Evolutionary conservation across 495 filamentous ascomycete species (phyloP).

Genomic region (Baudoinia panamericana): DNA sequence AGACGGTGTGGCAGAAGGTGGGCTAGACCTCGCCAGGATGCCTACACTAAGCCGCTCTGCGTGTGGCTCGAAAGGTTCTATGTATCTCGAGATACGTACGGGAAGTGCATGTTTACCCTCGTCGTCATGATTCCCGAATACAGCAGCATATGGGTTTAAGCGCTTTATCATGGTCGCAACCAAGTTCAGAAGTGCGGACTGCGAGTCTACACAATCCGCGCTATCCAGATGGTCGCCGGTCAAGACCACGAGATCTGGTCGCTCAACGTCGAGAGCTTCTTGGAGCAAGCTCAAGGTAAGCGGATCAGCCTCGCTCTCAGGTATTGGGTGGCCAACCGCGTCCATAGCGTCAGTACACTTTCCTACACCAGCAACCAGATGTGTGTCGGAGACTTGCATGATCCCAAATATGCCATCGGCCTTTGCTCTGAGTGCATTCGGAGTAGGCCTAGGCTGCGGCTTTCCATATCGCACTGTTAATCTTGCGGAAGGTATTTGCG

Average conservation of each 20-base stretch:
- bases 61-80: too few relatives aligned
- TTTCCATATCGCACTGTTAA: slow-evolving; percentile 42
- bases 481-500: slow-evolving; percentile 50
- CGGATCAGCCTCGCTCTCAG: slow-evolving; percentile 76
- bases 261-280: slow-evolving; percentile 70
- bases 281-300: slow-evolving; percentile 79
- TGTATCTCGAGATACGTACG: too few relatives aligned
- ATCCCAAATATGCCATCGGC: slow-evolving; percentile 89
- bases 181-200: slow-evolving; percentile 36
- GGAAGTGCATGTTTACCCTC: too few relatives aligned
- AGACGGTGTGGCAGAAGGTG: too few relatives aligned
- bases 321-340: slow-evolving; percentile 16
- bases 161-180: neutral
- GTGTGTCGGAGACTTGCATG: slow-evolving; percentile 81
- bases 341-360: slow-evolving; percentile 52
- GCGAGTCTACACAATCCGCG: slow-evolving; percentile 72
- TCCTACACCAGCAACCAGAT: slow-evolving; percentile 77
- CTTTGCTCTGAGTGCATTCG: slow-evolving; percentile 50
- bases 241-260: slow-evolving; percentile 76
- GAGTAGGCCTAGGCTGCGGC: slow-evolving; percentile 19
- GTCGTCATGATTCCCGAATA: too few relatives aligned
- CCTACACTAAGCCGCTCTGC: too few relatives aligned
- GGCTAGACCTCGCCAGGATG: too few relatives aligned
- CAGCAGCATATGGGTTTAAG: too few relatives aligned
- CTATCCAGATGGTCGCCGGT: slow-evolving; percentile 90